A percentile compares a stretch with the other conserved stretches of the same genome.
These are phyloP conservation scores for Bryum argenteum DNA, from an alignment of 225 moss, liverwort and hornwort genomes.

Conservation along the genomic window DNA sequence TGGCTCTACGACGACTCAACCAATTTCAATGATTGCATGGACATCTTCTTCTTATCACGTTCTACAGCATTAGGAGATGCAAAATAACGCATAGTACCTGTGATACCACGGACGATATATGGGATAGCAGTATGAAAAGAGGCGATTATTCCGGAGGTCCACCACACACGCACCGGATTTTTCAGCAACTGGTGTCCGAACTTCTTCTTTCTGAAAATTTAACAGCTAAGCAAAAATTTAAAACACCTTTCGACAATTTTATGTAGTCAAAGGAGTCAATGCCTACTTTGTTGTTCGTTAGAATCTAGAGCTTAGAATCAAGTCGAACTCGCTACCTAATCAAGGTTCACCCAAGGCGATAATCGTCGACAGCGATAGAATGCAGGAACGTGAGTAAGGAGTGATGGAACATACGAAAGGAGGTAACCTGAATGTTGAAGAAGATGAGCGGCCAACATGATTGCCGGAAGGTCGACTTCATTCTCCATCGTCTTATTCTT, in stretches of 20 bases:
- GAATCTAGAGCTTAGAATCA: constrained; percentile 10
- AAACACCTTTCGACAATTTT: constrained; percentile 11
- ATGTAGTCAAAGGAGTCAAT: neutral
- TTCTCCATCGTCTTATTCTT: constrained; percentile 41
- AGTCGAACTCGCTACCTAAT: neutral
- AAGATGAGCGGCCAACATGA: constrained; percentile 79
- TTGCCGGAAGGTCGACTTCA: constrained; percentile 83
- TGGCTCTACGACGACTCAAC: constrained; percentile 16
- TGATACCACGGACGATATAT: constrained; percentile 70
- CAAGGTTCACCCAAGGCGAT: constrained; percentile 18
- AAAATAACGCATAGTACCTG: constrained; percentile 44
- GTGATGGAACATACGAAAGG: constrained; percentile 65
- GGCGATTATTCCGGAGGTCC: constrained; percentile 50
- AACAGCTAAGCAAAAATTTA: constrained; percentile 19
- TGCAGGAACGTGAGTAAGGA: constrained; percentile 10
- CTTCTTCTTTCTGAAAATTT: constrained; percentile 72
- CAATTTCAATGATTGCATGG: constrained; percentile 1
- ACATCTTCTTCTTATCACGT: constrained; percentile 17
- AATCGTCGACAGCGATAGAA: constrained; percentile 20
- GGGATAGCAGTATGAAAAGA: constrained; percentile 64
- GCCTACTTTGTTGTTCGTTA: constrained; percentile 3
- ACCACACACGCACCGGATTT: constrained; percentile 54
- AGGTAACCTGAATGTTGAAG: constrained; percentile 77
- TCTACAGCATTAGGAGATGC: constrained; percentile 13
- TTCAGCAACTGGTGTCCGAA: constrained; percentile 74